A percentile compares a stretch with the other conserved stretches of the same genome.
Conservation (phyloP, 2,329 filamentous ascomycete genomes). For the Claviceps sp. region DNA sequence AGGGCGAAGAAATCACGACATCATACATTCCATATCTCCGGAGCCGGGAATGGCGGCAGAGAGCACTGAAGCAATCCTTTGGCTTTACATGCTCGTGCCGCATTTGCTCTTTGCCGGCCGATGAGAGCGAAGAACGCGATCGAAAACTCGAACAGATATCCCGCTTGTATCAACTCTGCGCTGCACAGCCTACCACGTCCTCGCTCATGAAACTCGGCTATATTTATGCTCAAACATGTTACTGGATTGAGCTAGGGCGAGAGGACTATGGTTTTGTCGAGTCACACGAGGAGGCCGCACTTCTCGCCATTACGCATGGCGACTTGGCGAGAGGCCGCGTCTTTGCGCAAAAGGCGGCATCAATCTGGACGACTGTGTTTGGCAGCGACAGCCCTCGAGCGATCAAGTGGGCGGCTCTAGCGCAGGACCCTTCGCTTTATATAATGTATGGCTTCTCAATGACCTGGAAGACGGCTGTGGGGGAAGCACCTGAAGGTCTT, state of each 20-base stretch:
- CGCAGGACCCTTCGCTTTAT: no score
- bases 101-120: not conserved
- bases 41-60: not conserved
- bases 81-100: not conserved
- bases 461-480: not conserved
- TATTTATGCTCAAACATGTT: not conserved
- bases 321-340: not conserved
- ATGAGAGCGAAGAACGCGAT: not conserved
- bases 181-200: no score
- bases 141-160: not conserved
- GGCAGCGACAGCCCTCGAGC: not conserved
- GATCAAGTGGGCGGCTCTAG: not conserved
- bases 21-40: no score
- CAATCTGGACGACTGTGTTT: not conserved
- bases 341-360: not conserved
- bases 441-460: not conserved
- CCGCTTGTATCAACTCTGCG: not conserved
- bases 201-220: not conserved
- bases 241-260: not conserved
- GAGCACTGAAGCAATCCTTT: not conserved
- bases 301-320: not conserved
- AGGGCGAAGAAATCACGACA: no score
- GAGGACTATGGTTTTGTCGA: not conserved
- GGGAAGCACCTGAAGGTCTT: not conserved
- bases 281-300: not conserved